Evolutionary conservation across 2,329 filamentous ascomycete species (phyloP), one percentile per base, ranked within the genome.

Genomic region (Phialophora macrospora): DNA sequence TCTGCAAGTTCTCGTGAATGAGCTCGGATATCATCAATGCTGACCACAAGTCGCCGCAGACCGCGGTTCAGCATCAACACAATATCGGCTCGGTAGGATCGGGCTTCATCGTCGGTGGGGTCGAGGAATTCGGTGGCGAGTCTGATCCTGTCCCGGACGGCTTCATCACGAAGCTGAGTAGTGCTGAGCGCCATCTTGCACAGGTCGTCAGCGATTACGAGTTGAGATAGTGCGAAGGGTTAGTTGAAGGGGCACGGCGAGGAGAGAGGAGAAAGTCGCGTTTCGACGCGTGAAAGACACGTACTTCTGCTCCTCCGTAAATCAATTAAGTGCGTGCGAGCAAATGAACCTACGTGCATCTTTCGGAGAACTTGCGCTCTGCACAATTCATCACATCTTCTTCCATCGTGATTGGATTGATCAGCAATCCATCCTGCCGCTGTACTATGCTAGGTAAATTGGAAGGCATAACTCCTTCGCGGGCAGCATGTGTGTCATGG

Each of bases 111-210:
- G 66, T 71, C 62, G 48, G 63, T 89, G 67, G 94, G 94, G 82
- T 97, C 94, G 51, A 98, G 87, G 75, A 98, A 97, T 77, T 97
- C 93, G 73, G 90, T 86, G n/a, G 92, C 93, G 70, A 90, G 87
- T 73, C 92, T 90, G 77, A 97, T 87, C 74, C 93, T 91, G 81
- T 96, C 89, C 73, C 88, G 86, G 73, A 90, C 88, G 71, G 90
- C 92, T 79, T 95, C 91, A 84, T 97, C 93, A 78, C 90, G 87
- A 74, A 96, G 86, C 81, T 90, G 87, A 72, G 87, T 82, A 67
- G 83, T 85, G 72, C 69, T 67, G 62, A 72, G 68, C 61, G 71
- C 68, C 71, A 71, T 71, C 14, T 34, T 68, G 30, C 34, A 56
- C 55, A 20, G 24, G 28, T 34, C 22, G 28, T 55, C 5, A 12